phyloP scores from a whole-genome alignment of 2,329 filamentous ascomycete genomes.

The Xylariaceae sp. region DNA sequence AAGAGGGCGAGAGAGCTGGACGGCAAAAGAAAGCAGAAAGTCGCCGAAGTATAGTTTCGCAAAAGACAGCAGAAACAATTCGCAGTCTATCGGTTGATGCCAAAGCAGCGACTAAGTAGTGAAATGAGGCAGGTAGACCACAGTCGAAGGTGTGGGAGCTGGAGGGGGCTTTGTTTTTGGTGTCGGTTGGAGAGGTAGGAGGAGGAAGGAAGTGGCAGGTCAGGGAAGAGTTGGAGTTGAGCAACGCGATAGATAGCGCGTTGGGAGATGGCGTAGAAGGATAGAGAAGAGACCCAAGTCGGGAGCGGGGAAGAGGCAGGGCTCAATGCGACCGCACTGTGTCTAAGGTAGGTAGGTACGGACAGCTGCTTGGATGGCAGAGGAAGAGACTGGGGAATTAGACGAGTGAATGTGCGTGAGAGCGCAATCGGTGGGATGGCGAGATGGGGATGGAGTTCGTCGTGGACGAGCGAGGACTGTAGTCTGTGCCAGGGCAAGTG shows the following conservation, averaged over 20 bases:
- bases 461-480: too few relatives aligned
- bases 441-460: too few relatives aligned
- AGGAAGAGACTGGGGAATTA: not conserved
- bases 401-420: conserved; percentile 1
- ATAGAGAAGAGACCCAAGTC: not conserved
- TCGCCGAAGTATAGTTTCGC: too few relatives aligned
- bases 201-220: conserved; percentile 1
- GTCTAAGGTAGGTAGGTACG: not conserved
- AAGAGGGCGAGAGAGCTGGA: too few relatives aligned
- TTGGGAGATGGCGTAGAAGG: not conserved
- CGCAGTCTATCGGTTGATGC: too few relatives aligned
- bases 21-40: too few relatives aligned
- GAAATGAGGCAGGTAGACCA: conserved; percentile 2
- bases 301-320: not conserved
- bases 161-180: conserved; percentile 1
- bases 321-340: conserved; percentile 1
- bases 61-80: too few relatives aligned
- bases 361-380: not conserved
- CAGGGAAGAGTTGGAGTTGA: conserved; percentile 4
- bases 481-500: too few relatives aligned
- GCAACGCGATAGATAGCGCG: conserved; percentile 8
- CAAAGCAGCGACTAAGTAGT: conserved; percentile 1
- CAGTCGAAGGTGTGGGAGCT: not conserved
- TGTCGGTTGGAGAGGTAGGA: not conserved
- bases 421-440: too few relatives aligned